These are phyloP conservation scores for Primulina eburnea DNA, from an alignment of 257 asterid species.

Conservation along the genomic window DNA sequence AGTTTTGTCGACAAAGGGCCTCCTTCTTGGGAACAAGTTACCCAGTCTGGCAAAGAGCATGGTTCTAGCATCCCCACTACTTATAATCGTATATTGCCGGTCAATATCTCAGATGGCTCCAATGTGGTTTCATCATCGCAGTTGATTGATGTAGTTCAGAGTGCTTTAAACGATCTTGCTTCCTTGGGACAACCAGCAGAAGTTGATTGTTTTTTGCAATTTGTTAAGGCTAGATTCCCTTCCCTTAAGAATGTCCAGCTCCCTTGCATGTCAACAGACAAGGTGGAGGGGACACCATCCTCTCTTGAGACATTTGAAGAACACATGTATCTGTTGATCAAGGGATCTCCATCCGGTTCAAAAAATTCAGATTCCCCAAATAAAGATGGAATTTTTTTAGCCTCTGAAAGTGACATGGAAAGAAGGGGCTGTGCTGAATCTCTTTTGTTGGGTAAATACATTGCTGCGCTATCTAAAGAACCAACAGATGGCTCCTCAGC, in stretches of 20 bases:
- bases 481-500: slow-evolving; percentile 52
- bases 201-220: slow-evolving; percentile 58
- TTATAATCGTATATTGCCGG: slow-evolving; percentile 32
- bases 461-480: slow-evolving; percentile 68
- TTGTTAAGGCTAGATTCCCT: slow-evolving; percentile 58
- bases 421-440: slow-evolving; percentile 38
- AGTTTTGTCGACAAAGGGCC: slow-evolving; percentile 65
- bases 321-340: slow-evolving; percentile 49
- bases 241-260: slow-evolving; percentile 48
- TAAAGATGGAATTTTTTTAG: slow-evolving; percentile 29
- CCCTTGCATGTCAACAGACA: slow-evolving; percentile 37
- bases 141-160: slow-evolving; percentile 56
- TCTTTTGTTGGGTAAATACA: slow-evolving; percentile 76
- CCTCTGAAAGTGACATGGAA: slow-evolving; percentile 34
- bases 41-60: slow-evolving; percentile 52
- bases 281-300: slow-evolving; percentile 32
- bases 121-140: slow-evolving; percentile 40
- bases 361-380: slow-evolving; percentile 28
- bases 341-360: slow-evolving; percentile 34
- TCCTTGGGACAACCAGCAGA: slow-evolving; percentile 57
- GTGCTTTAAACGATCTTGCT: slow-evolving; percentile 66
- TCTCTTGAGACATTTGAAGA: slow-evolving; percentile 66
- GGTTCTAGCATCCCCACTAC: slow-evolving; percentile 33
- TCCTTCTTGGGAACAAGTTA: slow-evolving; percentile 70
- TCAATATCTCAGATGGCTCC: slow-evolving; percentile 32